phyloP scores from a whole-genome alignment of 805 yeast species.

The Myxozyma melibiosi region DNA sequence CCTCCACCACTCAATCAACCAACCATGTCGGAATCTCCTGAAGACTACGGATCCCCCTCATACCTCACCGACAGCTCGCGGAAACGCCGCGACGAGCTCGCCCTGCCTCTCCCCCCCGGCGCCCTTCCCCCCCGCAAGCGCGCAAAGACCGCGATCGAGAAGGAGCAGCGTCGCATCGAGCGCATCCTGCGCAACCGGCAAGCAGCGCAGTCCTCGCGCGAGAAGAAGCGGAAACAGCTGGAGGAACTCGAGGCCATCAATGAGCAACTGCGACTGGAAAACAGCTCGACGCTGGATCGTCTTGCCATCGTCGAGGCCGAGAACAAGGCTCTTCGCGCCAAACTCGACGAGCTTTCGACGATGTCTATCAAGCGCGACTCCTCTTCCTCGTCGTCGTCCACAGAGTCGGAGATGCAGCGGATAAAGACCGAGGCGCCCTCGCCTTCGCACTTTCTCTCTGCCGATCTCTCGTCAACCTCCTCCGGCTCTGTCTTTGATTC shows the following conservation, averaged over 20 bases:
- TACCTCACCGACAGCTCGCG: slow-evolving; percentile 1
- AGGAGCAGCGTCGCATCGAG: slow-evolving; percentile 93
- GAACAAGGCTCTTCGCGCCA: slow-evolving; percentile 16
- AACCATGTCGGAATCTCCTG: slow-evolving; percentile 11
- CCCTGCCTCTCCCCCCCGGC: slow-evolving; percentile 44
- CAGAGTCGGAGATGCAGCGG: background rate
- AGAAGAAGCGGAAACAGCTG: slow-evolving; percentile 90
- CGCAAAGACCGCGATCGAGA: slow-evolving; percentile 94
- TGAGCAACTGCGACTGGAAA: slow-evolving; percentile 17
- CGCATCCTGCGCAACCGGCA: slow-evolving; percentile 89
- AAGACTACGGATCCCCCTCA: slow-evolving; percentile 4
- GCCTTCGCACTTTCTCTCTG: slow-evolving; percentile 2
- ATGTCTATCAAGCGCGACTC: background rate
- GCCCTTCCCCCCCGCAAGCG: slow-evolving; percentile 92
- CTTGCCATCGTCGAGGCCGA: slow-evolving; percentile 25
- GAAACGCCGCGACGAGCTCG: slow-evolving; percentile 39
- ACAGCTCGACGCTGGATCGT: slow-evolving; percentile 14
- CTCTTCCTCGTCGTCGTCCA: background rate
- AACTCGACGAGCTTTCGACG: slow-evolving; percentile 17
- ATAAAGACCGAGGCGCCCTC: slow-evolving; percentile 1
- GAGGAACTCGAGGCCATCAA: slow-evolving; percentile 65
- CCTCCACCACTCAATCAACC: background rate
- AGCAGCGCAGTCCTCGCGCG: slow-evolving; percentile 97
- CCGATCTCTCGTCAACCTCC: background rate
- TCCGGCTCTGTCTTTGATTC: slow-evolving; percentile 4